Conservation (phyloP, 2,329 filamentous ascomycete species). For the Fusarium goolgardi region DNA sequence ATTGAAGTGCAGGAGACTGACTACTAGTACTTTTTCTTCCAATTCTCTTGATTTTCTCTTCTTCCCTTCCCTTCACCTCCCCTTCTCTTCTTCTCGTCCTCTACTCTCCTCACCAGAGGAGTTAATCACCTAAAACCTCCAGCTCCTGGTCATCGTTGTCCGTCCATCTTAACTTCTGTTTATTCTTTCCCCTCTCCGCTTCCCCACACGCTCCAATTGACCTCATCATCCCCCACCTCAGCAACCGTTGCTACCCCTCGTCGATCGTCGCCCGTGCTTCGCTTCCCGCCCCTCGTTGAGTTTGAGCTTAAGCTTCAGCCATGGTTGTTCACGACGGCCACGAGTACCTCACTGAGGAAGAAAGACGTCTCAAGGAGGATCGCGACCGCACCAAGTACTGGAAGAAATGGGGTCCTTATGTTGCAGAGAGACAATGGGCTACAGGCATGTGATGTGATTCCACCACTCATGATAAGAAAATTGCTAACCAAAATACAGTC, state of each 20-base stretch:
- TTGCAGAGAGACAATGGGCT: conserved; percentile 94
- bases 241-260: conserved; percentile 38
- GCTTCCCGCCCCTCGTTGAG: conserved; percentile 34
- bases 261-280: conserved; percentile 41
- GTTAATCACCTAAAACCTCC: conserved; percentile 22
- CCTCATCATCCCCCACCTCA: conserved; percentile 32
- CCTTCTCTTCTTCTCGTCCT: conserved; percentile 11
- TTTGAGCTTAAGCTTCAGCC: conserved; percentile 19
- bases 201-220: conserved; percentile 42
- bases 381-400: conserved; percentile 87
- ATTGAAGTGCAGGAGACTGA: conserved; percentile 6
- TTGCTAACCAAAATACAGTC: conserved; percentile 59
- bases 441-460: conserved; percentile 72
- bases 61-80: conserved; percentile 7
- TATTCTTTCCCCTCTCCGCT: conserved; percentile 24
- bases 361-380: conserved; percentile 89
- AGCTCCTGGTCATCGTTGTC: conserved; percentile 11
- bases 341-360: conserved; percentile 89
- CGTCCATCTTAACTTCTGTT: conserved; percentile 13
- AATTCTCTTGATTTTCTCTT: conserved; percentile 25
- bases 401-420: conserved; percentile 98
- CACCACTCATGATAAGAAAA: conserved; percentile 25
- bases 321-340: conserved; percentile 94
- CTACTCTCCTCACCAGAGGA: conserved; percentile 21
- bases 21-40: conserved; percentile 21